Conservation (phyloP, 2,329 filamentous ascomycete species). For the Penicillium sp. region DNA sequence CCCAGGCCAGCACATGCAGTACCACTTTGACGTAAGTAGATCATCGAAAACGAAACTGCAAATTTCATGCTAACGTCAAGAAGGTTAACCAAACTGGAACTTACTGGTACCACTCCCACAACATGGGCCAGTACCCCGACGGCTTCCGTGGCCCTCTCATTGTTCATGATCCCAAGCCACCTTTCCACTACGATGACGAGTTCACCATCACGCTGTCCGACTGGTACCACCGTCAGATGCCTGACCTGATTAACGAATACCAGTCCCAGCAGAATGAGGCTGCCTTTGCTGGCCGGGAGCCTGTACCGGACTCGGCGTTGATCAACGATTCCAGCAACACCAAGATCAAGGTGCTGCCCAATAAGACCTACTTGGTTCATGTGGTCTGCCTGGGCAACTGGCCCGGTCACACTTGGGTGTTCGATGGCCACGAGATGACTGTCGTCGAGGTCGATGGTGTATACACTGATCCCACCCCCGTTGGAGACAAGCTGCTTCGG, state of each 20-base stretch:
- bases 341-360: conserved; percentile 57
- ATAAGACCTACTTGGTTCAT: conserved; percentile 68
- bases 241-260: conserved; percentile 46
- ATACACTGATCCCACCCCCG: conserved; percentile 30
- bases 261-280: conserved; percentile 38
- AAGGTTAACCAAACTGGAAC: conserved; percentile 62
- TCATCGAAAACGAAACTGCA: not conserved
- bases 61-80: conserved; percentile 9
- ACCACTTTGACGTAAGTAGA: conserved; percentile 55
- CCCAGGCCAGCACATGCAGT: conserved; percentile 62
- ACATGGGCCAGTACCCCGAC: conserved; percentile 64
- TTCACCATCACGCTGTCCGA: conserved; percentile 62
- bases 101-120: conserved; percentile 76
- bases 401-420: conserved; percentile 47
- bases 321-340: conserved; percentile 66
- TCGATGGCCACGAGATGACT: conserved; percentile 42
- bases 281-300: conserved; percentile 54
- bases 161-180: conserved; percentile 59
- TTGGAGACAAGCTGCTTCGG: conserved; percentile 60
- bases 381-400: conserved; percentile 71
- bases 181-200: conserved; percentile 62
- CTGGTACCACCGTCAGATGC: conserved; percentile 64
- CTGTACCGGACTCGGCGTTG: conserved; percentile 63
- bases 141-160: conserved; percentile 62
- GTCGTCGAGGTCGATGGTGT: conserved; percentile 39